phyloP scores from a whole-genome alignment of 805 yeast species.

The Candida incommunis region DNA sequence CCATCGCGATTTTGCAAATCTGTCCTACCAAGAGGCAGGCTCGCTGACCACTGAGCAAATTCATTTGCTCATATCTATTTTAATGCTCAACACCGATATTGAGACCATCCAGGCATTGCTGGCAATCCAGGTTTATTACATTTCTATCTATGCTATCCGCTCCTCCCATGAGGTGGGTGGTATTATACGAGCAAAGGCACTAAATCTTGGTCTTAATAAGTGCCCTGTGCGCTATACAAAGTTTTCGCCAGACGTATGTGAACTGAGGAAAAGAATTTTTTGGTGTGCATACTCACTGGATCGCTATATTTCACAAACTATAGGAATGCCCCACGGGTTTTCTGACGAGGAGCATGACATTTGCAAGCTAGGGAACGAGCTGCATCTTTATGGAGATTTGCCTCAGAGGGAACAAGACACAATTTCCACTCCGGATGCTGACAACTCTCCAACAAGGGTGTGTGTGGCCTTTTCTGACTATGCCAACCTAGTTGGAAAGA shows the following conservation, averaged over 20 bases:
- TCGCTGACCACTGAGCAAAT: not conserved
- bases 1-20: not conserved
- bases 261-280: not conserved
- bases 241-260: not conserved
- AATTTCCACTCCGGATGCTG: not conserved
- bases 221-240: conserved; percentile 1
- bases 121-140: conserved; percentile 2
- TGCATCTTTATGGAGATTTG: conserved; percentile 1
- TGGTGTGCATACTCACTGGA: conserved; percentile 3
- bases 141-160: conserved; percentile 1
- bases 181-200: conserved; percentile 1
- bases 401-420: conserved; percentile 1
- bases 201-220: conserved; percentile 1
- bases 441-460: conserved; percentile 1
- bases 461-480: conserved; percentile 3
- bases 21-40: not conserved
- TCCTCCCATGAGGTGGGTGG: conserved; percentile 2
- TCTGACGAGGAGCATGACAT: conserved; percentile 1
- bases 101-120: conserved; percentile 2
- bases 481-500: not conserved
- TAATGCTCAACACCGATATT: not conserved
- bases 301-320: conserved; percentile 2
- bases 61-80: not conserved
- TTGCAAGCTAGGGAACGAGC: conserved; percentile 2
- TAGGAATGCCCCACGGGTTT: conserved; percentile 3